Evolutionary conservation across 257 asterid genomes (phyloP).

Genomic region (Paraleonurus japonicus): DNA sequence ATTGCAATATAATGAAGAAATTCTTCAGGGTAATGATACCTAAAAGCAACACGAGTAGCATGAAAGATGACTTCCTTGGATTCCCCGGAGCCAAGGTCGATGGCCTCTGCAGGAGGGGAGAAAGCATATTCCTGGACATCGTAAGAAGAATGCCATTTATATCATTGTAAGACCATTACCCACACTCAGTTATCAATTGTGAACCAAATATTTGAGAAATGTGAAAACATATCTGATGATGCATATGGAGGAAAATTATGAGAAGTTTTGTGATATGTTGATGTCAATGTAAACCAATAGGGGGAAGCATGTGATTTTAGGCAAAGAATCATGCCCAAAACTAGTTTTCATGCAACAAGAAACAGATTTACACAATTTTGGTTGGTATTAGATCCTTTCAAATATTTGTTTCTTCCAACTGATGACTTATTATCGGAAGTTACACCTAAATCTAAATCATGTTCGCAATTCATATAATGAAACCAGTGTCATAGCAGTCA

Average conservation of each 20-base stretch:
- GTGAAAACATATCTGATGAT: constrained; percentile 8
- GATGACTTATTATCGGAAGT: not conserved
- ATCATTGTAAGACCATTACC: constrained; percentile 21
- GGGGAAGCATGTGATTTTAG: constrained; percentile 15
- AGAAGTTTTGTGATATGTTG: constrained; percentile 3
- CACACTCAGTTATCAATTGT: constrained; percentile 23
- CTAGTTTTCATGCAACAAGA: constrained; percentile 13
- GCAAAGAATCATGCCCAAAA: not conserved
- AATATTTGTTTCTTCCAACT: constrained; percentile 2
- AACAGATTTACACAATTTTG: not conserved
- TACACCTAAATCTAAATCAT: constrained; percentile 10
- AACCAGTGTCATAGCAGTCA: constrained; percentile 8
- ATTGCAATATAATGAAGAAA: constrained; percentile 7
- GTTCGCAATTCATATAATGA: not conserved
- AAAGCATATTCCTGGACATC: constrained; percentile 84
- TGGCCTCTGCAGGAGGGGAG: constrained; percentile 88
- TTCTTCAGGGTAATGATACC: constrained; percentile 41
- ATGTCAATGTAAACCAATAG: constrained; percentile 2
- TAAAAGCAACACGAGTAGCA: constrained; percentile 92
- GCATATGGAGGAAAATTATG: constrained; percentile 10
- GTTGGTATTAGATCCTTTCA: constrained; percentile 16
- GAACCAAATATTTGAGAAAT: not conserved
- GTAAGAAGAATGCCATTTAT: constrained; percentile 26
- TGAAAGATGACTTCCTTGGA: constrained; percentile 74
- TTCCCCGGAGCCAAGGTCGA: constrained; percentile 92